Conservation (phyloP, 2,329 filamentous ascomycete genomes). For the Colletotrichum siamense region DNA sequence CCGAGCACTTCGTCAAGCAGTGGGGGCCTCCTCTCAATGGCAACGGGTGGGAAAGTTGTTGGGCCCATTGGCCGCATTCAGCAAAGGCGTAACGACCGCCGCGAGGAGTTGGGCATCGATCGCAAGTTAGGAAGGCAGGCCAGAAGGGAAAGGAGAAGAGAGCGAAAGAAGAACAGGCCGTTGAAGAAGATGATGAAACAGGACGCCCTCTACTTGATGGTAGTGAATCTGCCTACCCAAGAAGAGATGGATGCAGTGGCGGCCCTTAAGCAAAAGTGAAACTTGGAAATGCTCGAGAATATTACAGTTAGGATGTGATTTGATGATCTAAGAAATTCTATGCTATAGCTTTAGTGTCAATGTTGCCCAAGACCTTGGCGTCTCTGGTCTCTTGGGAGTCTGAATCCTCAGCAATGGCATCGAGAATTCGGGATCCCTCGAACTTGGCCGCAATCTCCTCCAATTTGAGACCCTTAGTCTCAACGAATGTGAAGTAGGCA, state of each 20-base stretch:
- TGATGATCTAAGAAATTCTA: background rate
- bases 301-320: background rate
- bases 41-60: background rate
- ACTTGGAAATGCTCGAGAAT: background rate
- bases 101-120: background rate
- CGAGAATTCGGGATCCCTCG: conserved; percentile 18
- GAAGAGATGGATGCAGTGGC: background rate
- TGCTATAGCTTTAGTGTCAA: background rate
- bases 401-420: background rate
- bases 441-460: conserved; percentile 33
- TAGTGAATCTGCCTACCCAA: background rate
- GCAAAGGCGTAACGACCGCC: background rate
- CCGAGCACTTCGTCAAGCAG: background rate
- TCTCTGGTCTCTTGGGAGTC: background rate
- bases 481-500: conserved; percentile 30
- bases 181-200: background rate
- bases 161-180: background rate
- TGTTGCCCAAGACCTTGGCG: background rate
- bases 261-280: background rate
- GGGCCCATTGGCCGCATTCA: background rate
- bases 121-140: background rate
- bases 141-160: background rate
- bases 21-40: background rate
- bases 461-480: conserved; percentile 32
- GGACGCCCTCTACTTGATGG: background rate